Evolutionary conservation across 371 early-diverging fungal species (phyloP), one percentile per base, ranked within the genome.

Genomic region (Syncephalis fuscata): DNA sequence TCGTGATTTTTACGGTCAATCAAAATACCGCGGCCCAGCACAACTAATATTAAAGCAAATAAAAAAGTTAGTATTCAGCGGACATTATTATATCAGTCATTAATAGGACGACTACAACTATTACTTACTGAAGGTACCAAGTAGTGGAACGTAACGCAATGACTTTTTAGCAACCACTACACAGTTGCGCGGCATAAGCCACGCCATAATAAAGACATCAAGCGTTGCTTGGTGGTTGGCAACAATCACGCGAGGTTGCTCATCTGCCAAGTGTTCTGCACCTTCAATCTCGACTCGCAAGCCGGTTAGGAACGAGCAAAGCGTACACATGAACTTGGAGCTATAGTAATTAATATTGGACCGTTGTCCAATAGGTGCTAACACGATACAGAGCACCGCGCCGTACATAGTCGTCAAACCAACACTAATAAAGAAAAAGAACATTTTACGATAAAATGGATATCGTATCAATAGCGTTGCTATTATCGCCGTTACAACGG

Each of bases 211-310:
- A 50, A 85, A 56, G 45, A 90, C 57, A 59, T 94, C 94, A 55
- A 89, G 54, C 42, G 76, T 74, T 25, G 80, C 72, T 61, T 94
- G 94, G 66, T 94, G 94, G 58, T 94, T 94, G 62, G 75, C 73
- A 22, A 82, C 71, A 45, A 74, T 70, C 26, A 92, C 76, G 23
- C 69, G 80, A 24, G 80, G 83, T 36, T 19, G 10, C 15, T 15
- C 42, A 17, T 44, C 42, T 32, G 32, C 32, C 16, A 41, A 27
- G 15, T 48, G n/a, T 22, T 42, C 41, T 5, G 16, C 41, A 41
- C 41, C 41, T 21, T 41, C 41, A 5, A 41, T 21, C 21, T 41
- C 41, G 5, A 41, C 16, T 21, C 8, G 16, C 3, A 41, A 7
- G n/a, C 41, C 41, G 4, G 32, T 32, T 32, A 32, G 32, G 11